phyloP scores from a whole-genome alignment of 306 rosid genomes.

The Lupinus albus region DNA sequence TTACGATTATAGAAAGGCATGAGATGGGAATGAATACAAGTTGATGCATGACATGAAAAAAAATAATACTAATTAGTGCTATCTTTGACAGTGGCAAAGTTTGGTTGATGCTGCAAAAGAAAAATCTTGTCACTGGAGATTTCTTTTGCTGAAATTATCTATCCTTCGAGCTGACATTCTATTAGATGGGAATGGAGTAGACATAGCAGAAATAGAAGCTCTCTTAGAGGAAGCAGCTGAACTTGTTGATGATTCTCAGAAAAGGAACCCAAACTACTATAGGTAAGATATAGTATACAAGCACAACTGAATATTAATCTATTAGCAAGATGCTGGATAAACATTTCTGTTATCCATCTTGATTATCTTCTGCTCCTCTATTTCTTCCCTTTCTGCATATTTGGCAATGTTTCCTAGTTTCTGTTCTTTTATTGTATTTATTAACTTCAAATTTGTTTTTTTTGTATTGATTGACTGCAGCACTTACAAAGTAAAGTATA shows the following conservation, averaged over 20 bases:
- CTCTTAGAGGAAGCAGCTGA: slow-evolving; percentile 95
- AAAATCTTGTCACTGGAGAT: slow-evolving; percentile 86
- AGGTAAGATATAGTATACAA: slow-evolving; percentile 52
- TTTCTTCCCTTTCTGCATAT: slow-evolving; percentile 5
- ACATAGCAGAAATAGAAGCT: slow-evolving; percentile 80
- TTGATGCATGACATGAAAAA: slow-evolving; percentile 2
- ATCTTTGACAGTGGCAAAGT: slow-evolving; percentile 74
- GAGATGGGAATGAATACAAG: slow-evolving; percentile 26
- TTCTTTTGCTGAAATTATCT: slow-evolving; percentile 79
- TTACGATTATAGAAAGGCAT: slow-evolving; percentile 1
- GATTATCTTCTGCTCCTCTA: not conserved
- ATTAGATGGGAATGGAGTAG: slow-evolving; percentile 64
- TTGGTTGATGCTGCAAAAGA: slow-evolving; percentile 86
- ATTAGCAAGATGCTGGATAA: not conserved
- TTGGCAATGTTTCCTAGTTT: slow-evolving; percentile 2
- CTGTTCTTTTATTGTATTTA: not conserved
- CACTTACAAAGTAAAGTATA: slow-evolving; percentile 79
- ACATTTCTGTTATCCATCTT: not conserved
- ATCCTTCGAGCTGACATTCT: slow-evolving; percentile 82
- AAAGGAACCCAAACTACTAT: slow-evolving; percentile 80
- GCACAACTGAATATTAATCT: slow-evolving; percentile 2
- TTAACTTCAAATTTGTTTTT: not conserved
- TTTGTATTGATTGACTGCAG: slow-evolving; percentile 55
- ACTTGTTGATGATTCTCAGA: slow-evolving; percentile 70
- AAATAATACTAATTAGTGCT: slow-evolving; percentile 31